Percentiles rank a stretch among this genome's conserved stretches.
Evolutionary conservation across 305 asterid species (phyloP).

Genomic region (Plantago coronopus): DNA sequence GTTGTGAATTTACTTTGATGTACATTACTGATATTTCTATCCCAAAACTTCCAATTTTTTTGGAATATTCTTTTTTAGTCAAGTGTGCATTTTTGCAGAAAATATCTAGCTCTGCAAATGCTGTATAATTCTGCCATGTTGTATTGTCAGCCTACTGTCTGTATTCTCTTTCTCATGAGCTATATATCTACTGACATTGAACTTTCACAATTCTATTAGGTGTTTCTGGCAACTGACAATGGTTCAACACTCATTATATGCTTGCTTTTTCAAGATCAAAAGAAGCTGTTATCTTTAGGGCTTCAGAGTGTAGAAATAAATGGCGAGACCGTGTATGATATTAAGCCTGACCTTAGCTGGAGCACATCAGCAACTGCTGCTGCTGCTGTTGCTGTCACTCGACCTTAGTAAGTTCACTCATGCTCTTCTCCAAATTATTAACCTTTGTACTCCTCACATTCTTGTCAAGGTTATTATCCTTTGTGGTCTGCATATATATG

Average conservation of each 20-base stretch:
- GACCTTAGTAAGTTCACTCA: constrained; percentile 53
- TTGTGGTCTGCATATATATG: constrained; percentile 6
- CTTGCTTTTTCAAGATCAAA: constrained; percentile 83
- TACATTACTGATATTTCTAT: too few species aligned
- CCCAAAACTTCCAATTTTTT: too few species aligned
- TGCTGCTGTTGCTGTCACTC: constrained; percentile 78
- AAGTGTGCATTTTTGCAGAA: constrained; percentile 16
- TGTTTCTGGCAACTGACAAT: constrained; percentile 81
- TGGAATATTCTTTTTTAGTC: too few species aligned
- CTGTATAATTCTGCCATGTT: not conserved
- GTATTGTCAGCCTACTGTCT: constrained; percentile 17
- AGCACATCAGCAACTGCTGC: constrained; percentile 84
- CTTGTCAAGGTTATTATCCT: constrained; percentile 14
- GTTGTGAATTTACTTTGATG: too few species aligned
- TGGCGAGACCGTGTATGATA: constrained; percentile 63
- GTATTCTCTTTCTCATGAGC: constrained; percentile 11
- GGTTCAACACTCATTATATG: constrained; percentile 69
- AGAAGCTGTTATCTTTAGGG: constrained; percentile 61
- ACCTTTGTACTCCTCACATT: constrained; percentile 10
- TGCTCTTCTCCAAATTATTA: constrained; percentile 15
- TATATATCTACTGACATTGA: constrained; percentile 12
- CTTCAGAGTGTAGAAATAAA: constrained; percentile 71
- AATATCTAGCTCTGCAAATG: not conserved
- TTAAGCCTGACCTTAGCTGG: constrained; percentile 95
- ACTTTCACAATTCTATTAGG: constrained; percentile 42